Conservation (phyloP, 2,329 filamentous ascomycete species). For the Pseudogymnoascus sp. region DNA sequence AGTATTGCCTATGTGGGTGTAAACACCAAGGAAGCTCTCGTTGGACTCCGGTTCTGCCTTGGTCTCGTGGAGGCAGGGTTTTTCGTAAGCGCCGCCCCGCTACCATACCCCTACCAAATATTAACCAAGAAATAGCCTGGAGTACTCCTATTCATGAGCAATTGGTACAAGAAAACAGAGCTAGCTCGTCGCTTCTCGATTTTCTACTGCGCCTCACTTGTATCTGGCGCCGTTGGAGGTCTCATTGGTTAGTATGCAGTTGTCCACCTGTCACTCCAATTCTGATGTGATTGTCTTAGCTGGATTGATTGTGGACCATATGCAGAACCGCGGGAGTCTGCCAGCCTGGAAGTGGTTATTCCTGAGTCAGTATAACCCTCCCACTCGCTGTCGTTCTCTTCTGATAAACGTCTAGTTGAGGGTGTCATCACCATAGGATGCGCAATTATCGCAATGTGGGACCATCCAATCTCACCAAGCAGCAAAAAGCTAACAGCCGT, state of each 20-base stretch:
- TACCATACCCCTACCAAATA: neutral
- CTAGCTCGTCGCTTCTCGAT: conserved; percentile 47
- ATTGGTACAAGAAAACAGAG: conserved; percentile 47
- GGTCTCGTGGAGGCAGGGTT: conserved; percentile 31
- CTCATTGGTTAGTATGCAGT: conserved; percentile 17
- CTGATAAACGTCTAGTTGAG: conserved; percentile 14
- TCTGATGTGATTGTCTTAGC: conserved; percentile 10
- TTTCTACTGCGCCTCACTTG: conserved; percentile 47
- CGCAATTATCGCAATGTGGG: conserved; percentile 29
- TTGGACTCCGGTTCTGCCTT: conserved; percentile 33
- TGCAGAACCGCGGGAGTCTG: conserved; percentile 33
- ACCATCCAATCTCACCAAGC: neutral
- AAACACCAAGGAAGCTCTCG: conserved; percentile 32
- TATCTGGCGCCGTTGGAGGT: conserved; percentile 42
- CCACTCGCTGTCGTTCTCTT: neutral
- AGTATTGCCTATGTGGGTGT: conserved; percentile 43
- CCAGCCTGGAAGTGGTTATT: conserved; percentile 37
- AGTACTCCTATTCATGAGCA: conserved; percentile 42
- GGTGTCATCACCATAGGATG: conserved; percentile 12
- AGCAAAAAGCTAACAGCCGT: neutral
- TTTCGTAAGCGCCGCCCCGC: neutral
- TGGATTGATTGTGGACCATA: conserved; percentile 16
- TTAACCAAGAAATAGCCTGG: conserved; percentile 18
- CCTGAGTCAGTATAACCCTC: conserved; percentile 12
- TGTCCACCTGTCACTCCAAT: neutral